Base-by-base conservation (phyloP, 2,329 filamentous ascomycete species). In the Fusarium tricinctum region DNA sequence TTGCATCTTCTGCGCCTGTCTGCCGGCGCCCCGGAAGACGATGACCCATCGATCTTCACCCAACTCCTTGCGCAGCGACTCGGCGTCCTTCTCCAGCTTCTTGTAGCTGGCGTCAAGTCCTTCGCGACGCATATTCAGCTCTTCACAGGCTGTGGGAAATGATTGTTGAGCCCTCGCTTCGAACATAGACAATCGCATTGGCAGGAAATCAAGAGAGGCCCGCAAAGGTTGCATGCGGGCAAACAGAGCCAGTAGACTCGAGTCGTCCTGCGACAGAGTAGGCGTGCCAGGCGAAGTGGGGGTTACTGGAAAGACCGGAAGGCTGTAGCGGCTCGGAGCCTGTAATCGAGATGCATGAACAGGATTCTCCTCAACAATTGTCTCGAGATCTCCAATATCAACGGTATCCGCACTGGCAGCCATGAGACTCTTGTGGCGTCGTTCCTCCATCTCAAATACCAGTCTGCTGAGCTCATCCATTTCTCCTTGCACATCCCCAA, bases 371-470 rank as follows among this genome's bases (percentile, higher is more conserved):
- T 98, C 95, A 5, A 97, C 91, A 58, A 98, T 97, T 0, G 92
- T 97, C 75, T 97, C 93, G 28, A 98, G 84, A 73, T 97, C 94
- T 60, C 92, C 92, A 69, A 97, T 91, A 76, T 98, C 95, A 77
- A 85, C 85, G 9, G 87, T 86, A 42, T 91, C 89, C 19, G 89
- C 89, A n/a, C 80, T 81, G 28, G 82, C 80, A 38, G 88, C 88
- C 74, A 91, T 84, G 67, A 93, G 85, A 45, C 90, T 92, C 78
- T 91, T 91, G 78, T 98, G 95, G 47, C 96, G 87, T 69, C 94
- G 91, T 81, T 98, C 96, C 78, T 99, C 96, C 94, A 98, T 97
- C 79, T 98, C 94, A 74, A 98, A 98, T 30, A 98, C 92, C 47
- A 97, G 82, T 39, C 92, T 86, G 74, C 88, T 89, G 17, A 97